Evolutionary conservation across 1,284 basidiomycete species (phyloP).

Genomic region (Pisolithus thermaeus): DNA sequence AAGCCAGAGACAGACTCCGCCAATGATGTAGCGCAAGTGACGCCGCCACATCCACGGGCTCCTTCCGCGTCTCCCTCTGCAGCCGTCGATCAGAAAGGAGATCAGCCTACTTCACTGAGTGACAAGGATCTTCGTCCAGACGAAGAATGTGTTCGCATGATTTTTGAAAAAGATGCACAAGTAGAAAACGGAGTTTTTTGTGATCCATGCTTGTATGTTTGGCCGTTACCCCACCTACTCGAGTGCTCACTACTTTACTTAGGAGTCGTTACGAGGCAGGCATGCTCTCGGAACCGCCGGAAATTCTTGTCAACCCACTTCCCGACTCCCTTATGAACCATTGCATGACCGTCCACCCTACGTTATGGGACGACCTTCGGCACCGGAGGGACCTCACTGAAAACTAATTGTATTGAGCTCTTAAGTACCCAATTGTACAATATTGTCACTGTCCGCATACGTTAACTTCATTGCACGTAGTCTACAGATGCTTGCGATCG

Average conservation of each 20-base stretch:
- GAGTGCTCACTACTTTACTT: neutral
- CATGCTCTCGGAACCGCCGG: slow-evolving; percentile 25
- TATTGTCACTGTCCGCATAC: neutral
- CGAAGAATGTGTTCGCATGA: slow-evolving; percentile 39
- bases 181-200: slow-evolving; percentile 37
- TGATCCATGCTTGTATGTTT: slow-evolving; percentile 46
- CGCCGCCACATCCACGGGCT: neutral
- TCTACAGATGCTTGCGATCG: too few relatives aligned
- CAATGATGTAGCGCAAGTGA: neutral
- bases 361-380: slow-evolving; percentile 24
- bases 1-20: neutral
- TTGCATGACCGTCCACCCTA: slow-evolving; percentile 26
- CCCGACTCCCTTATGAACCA: slow-evolving; percentile 28
- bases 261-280: slow-evolving; percentile 30
- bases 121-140: slow-evolving; percentile 16
- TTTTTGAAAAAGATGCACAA: slow-evolving; percentile 40
- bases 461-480: too few relatives aligned
- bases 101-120: neutral
- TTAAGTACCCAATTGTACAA: neutral
- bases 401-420: neutral
- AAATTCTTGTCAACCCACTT: slow-evolving; percentile 26
- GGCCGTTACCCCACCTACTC: neutral
- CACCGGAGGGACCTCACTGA: slow-evolving; percentile 10
- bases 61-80: neutral
- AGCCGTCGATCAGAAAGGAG: neutral